Percentiles rank a stretch among this genome's conserved stretches.
phyloP scores from a whole-genome alignment of 176 grass and related monocot genomes.

The Triticum turgidum region DNA sequence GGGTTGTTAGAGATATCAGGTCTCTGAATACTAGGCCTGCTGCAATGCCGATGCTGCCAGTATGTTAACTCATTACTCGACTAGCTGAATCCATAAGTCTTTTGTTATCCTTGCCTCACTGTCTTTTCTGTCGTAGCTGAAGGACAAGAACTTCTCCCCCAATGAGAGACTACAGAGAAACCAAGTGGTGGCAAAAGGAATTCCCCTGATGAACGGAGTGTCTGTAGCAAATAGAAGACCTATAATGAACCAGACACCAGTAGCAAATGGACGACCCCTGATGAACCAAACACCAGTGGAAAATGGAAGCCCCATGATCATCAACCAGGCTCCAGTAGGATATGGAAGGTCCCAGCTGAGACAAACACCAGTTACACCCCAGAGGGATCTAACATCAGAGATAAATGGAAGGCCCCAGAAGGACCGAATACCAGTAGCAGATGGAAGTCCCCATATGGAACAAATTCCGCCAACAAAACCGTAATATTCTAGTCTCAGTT shows the following conservation, averaged over 20 bases:
- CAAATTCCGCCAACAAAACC: constrained; percentile 6
- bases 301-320: constrained; percentile 17
- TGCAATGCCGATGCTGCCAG: constrained; percentile 38
- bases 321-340: constrained; percentile 7
- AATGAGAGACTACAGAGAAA: constrained; percentile 27
- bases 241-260: not conserved
- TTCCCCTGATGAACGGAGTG: constrained; percentile 8
- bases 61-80: constrained; percentile 32
- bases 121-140: constrained; percentile 9
- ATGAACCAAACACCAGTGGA: constrained; percentile 22
- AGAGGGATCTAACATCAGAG: constrained; percentile 26
- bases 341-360: constrained; percentile 4
- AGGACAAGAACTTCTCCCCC: constrained; percentile 24
- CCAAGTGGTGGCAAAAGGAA: constrained; percentile 16
- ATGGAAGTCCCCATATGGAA: not conserved
- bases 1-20: constrained; percentile 51
- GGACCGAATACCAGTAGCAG: constrained; percentile 12
- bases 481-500: constrained; percentile 52
- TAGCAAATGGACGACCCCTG: constrained; percentile 16
- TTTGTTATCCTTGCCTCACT: constrained; percentile 12
- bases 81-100: constrained; percentile 9
- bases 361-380: constrained; percentile 1
- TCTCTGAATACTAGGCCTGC: constrained; percentile 38
- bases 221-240: constrained; percentile 10
- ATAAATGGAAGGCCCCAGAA: not conserved